Base-by-base conservation (phyloP, 352 stramenopile species). In the Phytophthora europaea region DNA sequence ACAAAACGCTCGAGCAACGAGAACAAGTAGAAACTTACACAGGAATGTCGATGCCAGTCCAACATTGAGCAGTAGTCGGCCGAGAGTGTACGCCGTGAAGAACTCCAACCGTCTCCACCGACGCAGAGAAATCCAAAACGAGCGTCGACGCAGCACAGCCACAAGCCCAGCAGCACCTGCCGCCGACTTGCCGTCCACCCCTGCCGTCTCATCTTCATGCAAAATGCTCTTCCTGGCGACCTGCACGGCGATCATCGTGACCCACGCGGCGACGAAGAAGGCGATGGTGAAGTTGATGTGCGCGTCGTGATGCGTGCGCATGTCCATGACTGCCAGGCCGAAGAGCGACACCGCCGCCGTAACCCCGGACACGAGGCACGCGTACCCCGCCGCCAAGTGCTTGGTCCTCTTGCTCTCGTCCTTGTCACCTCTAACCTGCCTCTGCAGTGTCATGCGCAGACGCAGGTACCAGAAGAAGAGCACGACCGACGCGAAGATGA, bases 241-340 rank as follows among this genome's bases (percentile, higher is more conserved):
- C 18, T 96, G 88, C 9, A 90, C 75, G 2, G 80, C 62, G 23
- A 92, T 73, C 60, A 97, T 92, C 48, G 68, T 86, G 33, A 76
- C 51, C 90, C 90, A 97, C 7, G 89, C 80, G 6, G 75, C 61
- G 9, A 94, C 52, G 66, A 97, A 97, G 72, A 97, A 97, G 6
- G 81, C 38, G 26, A 94, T 80, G 1, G 89, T 95, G 69, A 82
- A 94, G 45, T 50, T 65, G 55, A 96, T 82, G 67, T 97, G 90
- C 2, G 80, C 76, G 58, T 94, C 81, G 65, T 94, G 88, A 72
- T 90, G 76, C 6, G 65, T 71, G 28, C 88, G 82, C 90, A 97
- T 95, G 75, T 96, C 88, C 55, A 93, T 73, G 22, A 93, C 77
- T 22, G 87, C 88, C 16, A 97, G 78, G 2, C 87, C 84, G 28